phyloP scores from a whole-genome alignment of 2,329 filamentous ascomycete species.

The Colletotrichum abscissum region DNA sequence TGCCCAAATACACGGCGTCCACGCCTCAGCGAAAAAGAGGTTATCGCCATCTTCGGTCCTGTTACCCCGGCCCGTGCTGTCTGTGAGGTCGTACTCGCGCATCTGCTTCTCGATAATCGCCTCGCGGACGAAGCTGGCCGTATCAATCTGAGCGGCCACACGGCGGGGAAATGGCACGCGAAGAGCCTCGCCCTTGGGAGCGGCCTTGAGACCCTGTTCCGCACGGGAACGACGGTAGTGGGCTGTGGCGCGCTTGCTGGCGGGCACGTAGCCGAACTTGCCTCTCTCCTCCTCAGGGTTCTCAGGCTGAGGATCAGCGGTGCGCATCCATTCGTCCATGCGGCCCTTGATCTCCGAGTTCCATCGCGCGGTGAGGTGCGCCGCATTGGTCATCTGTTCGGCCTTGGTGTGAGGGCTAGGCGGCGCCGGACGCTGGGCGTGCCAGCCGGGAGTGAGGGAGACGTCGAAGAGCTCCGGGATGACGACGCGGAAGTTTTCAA shows the following conservation, averaged over 20 bases:
- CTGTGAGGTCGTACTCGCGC: conserved; percentile 52
- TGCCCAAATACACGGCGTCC: conserved; percentile 53
- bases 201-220: neutral
- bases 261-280: conserved; percentile 16
- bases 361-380: conserved; percentile 62
- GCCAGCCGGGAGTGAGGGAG: conserved; percentile 65
- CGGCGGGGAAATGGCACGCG: conserved; percentile 50
- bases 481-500: conserved; percentile 61
- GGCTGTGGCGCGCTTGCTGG: neutral
- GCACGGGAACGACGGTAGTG: neutral
- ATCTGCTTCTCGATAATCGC: conserved; percentile 61
- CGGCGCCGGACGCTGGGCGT: conserved; percentile 52
- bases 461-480: conserved; percentile 65
- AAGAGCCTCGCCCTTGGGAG: conserved; percentile 39
- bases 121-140: conserved; percentile 53
- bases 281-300: conserved; percentile 9
- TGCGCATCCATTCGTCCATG: conserved; percentile 57
- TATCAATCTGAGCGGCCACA: conserved; percentile 55
- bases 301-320: conserved; percentile 36
- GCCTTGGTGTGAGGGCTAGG: conserved; percentile 57
- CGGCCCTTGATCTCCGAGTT: conserved; percentile 55
- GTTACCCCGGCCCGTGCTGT: conserved; percentile 56
- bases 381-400: conserved; percentile 66
- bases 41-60: conserved; percentile 37
- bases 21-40: conserved; percentile 54